A percentile compares a stretch with the other conserved stretches of the same genome.
Conservation (phyloP, 2,329 filamentous ascomycete genomes). For the Alternaria longipes region DNA sequence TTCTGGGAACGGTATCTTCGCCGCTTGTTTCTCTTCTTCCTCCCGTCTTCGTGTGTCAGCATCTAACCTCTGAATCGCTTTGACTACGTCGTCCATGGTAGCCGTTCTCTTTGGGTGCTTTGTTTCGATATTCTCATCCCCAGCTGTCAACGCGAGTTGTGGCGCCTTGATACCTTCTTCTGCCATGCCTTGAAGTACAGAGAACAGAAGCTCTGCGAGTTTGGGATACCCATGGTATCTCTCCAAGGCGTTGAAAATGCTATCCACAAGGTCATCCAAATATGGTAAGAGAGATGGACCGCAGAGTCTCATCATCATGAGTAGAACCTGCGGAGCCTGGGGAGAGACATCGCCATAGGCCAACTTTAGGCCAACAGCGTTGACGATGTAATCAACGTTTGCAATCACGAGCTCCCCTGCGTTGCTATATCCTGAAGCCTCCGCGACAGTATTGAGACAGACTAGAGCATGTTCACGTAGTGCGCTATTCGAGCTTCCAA, state of each 20-base stretch:
- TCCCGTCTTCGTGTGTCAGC: constrained; percentile 33
- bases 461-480: constrained; percentile 84
- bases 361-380: constrained; percentile 85
- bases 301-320: constrained; percentile 92
- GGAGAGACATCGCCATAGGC: constrained; percentile 94
- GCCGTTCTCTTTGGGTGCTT: constrained; percentile 5
- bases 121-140: background rate
- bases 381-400: constrained; percentile 97
- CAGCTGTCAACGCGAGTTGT: constrained; percentile 53
- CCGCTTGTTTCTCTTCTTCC: constrained; percentile 34
- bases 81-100: constrained; percentile 33
- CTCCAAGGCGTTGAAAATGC: constrained; percentile 91
- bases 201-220: constrained; percentile 86
- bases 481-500: constrained; percentile 74
- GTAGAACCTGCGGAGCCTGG: constrained; percentile 85
- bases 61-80: constrained; percentile 49
- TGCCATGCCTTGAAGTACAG: constrained; percentile 82
- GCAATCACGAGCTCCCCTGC: constrained; percentile 83
- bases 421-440: constrained; percentile 75
- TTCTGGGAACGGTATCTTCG: constrained; percentile 36
- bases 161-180: constrained; percentile 76
- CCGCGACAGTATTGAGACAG: constrained; percentile 81
- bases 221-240: constrained; percentile 92
- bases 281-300: constrained; percentile 85
- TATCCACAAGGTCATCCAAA: constrained; percentile 88